phyloP scores from a whole-genome alignment of 116 monocot genomes.

The Trichopus zeylanicus region DNA sequence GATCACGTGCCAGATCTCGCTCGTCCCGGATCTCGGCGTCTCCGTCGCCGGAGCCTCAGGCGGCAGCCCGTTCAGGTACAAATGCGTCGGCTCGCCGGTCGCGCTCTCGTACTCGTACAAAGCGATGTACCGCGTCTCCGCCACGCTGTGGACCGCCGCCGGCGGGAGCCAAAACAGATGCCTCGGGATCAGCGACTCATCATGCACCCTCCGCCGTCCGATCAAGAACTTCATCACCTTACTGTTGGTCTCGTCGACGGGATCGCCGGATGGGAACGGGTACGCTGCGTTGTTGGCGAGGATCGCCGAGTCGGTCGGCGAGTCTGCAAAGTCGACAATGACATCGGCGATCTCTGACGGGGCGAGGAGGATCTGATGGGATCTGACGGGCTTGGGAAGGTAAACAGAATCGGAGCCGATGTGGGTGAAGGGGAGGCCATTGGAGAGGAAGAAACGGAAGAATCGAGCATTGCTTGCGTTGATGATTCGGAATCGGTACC shows the following conservation, averaged over 20 bases:
- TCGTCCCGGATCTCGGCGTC: conserved; percentile 59
- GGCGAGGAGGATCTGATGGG: conserved; percentile 40
- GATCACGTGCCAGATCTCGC: conserved; percentile 81
- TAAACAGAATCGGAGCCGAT: conserved; percentile 60
- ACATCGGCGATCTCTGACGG: conserved; percentile 81
- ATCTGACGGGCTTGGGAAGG: conserved; percentile 25
- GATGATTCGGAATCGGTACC: conserved; percentile 74
- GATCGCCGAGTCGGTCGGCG: conserved; percentile 11
- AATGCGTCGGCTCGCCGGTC: conserved; percentile 57
- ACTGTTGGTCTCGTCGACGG: conserved; percentile 31
- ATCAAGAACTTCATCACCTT: conserved; percentile 77
- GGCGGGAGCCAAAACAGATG: conserved; percentile 16
- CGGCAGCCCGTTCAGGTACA: conserved; percentile 54
- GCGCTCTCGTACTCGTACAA: conserved; percentile 67
- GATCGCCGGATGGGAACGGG: conserved; percentile 61
- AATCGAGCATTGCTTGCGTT: conserved; percentile 90
- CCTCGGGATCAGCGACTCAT: conserved; percentile 24
- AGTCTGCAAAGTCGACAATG: conserved; percentile 59
- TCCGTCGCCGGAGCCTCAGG: conserved; percentile 61
- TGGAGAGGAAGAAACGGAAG: conserved; percentile 39
- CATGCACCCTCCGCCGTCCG: background rate
- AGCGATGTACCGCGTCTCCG: conserved; percentile 34
- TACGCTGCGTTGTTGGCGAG: conserved; percentile 54
- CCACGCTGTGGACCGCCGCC: conserved; percentile 10
- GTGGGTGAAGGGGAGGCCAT: conserved; percentile 34